Evolutionary conservation across 2,329 filamentous ascomycete species (phyloP).

Genomic region (Colletotrichum liriopes): DNA sequence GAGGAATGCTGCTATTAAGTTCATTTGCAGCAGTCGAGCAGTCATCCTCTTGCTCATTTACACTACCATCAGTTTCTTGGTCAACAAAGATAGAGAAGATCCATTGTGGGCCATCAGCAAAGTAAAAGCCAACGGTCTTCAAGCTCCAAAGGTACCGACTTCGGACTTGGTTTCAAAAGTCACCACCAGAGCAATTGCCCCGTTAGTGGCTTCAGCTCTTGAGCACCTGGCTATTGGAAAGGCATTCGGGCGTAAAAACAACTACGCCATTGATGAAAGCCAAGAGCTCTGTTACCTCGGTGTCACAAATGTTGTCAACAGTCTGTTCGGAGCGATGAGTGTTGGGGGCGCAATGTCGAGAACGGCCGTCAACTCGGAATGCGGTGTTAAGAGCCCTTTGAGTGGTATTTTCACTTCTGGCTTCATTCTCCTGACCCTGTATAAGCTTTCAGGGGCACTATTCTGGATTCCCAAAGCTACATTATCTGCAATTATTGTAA

Average conservation of each 20-base stretch:
- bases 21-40: constrained; percentile 72
- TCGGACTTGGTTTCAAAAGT: constrained; percentile 57
- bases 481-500: constrained; percentile 73
- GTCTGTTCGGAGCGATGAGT: constrained; percentile 76
- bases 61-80: constrained; percentile 70
- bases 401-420: constrained; percentile 73
- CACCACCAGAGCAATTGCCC: constrained; percentile 69
- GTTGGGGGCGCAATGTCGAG: constrained; percentile 78
- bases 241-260: constrained; percentile 73
- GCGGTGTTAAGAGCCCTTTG: constrained; percentile 73
- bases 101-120: no score
- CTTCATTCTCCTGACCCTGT: constrained; percentile 74
- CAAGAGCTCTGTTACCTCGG: constrained; percentile 78
- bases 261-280: constrained; percentile 75
- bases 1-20: constrained; percentile 71
- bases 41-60: constrained; percentile 74
- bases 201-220: constrained; percentile 73
- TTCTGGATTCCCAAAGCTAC: constrained; percentile 80
- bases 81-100: no score
- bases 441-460: constrained; percentile 71
- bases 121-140: no score
- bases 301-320: constrained; percentile 74
- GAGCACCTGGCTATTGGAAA: constrained; percentile 78
- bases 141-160: no score
- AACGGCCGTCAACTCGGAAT: constrained; percentile 77